Conservation (phyloP, 1,139 yeast genomes). For the Protomyces inundatus region DNA sequence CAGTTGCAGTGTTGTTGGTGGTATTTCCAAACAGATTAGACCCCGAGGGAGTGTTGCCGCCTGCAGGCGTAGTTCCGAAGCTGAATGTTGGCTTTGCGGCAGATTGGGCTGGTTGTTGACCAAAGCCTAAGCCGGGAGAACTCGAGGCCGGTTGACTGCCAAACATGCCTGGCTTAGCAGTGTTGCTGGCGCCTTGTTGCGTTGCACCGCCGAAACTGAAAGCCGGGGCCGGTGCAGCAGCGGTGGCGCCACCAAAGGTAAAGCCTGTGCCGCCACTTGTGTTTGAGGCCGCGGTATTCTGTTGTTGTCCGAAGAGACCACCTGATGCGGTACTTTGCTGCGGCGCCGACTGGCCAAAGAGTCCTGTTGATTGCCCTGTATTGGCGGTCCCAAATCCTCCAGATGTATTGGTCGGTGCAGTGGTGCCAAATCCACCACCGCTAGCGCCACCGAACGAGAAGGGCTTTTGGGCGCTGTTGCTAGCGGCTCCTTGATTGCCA, state of each 20-base stretch:
- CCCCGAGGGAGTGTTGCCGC: conserved; percentile 18
- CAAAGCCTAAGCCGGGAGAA: no score
- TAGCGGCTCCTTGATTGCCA: conserved; percentile 1
- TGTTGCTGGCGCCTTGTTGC: not conserved
- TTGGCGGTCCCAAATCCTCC: conserved; percentile 4
- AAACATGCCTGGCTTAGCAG: conserved; percentile 14
- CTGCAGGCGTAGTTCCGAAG: conserved; percentile 26
- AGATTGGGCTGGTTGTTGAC: conserved; percentile 33
- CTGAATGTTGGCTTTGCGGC: conserved; percentile 35
- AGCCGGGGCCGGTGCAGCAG: not conserved
- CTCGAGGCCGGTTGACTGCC: no score
- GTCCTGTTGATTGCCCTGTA: not conserved
- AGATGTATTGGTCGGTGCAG: conserved; percentile 4
- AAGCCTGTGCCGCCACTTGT: not conserved
- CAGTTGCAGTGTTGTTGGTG: conserved; percentile 1
- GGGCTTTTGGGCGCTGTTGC: not conserved
- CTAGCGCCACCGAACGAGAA: conserved; percentile 8
- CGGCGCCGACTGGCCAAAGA: not conserved
- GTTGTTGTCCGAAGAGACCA: not conserved
- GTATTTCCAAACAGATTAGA: conserved; percentile 31
- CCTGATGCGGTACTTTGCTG: not conserved
- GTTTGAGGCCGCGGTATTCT: not conserved
- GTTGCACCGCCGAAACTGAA: not conserved
- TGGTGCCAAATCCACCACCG: not conserved
- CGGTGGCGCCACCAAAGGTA: not conserved